These are phyloP conservation scores for Prinsepia uniflora DNA, from an alignment of 306 rosid genomes.

Conservation along the genomic window DNA sequence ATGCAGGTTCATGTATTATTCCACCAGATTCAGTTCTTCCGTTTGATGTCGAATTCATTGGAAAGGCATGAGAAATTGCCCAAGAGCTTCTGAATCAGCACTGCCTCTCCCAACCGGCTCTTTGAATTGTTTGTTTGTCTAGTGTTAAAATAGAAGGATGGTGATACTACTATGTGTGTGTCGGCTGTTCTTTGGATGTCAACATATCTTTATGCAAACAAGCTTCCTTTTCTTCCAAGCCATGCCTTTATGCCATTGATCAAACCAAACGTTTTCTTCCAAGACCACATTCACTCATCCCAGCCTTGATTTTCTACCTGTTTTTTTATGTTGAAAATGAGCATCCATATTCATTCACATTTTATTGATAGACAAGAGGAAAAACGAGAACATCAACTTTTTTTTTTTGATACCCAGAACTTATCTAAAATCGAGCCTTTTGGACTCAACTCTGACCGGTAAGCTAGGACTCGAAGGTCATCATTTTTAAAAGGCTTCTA, in stretches of 20 bases:
- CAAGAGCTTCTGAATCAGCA: conserved; percentile 7
- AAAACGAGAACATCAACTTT: no score
- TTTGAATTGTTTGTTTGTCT: not conserved
- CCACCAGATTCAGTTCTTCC: conserved; percentile 83
- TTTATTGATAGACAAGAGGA: no score
- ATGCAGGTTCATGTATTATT: conserved; percentile 82
- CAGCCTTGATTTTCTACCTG: no score
- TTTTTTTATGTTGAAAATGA: no score
- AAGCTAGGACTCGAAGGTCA: no score
- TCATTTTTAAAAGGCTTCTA: no score
- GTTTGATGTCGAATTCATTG: conserved; percentile 84
- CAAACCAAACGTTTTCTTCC: not conserved
- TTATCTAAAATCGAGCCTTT: no score
- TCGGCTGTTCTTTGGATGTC: not conserved
- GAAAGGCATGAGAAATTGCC: conserved; percentile 56
- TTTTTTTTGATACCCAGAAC: no score
- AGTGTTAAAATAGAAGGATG: not conserved
- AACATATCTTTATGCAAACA: not conserved
- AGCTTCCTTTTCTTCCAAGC: not conserved
- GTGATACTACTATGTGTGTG: not conserved
- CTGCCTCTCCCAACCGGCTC: not conserved
- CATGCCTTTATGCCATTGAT: not conserved
- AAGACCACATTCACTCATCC: not conserved
- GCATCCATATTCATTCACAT: no score
- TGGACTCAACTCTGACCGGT: no score